Evolutionary conservation across 192 early-diverging fungal genomes (phyloP).

Genomic region (Ambispora gerdemannii): DNA sequence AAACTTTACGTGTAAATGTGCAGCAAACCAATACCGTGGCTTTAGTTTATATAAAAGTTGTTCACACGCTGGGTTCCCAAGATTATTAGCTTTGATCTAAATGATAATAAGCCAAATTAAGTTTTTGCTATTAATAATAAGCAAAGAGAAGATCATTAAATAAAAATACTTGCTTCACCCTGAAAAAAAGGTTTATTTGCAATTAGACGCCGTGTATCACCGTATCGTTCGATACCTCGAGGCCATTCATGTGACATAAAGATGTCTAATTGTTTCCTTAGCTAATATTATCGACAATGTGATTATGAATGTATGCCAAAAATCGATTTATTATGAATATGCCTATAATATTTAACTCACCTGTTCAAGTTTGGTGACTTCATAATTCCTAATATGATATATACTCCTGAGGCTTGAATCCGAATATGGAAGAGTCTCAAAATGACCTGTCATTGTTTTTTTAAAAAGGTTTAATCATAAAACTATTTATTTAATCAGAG

Average conservation of each 20-base stretch:
- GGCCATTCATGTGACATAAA: slow-evolving; percentile 99
- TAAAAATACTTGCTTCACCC: slow-evolving; percentile 57
- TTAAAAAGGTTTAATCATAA: too few relatives aligned
- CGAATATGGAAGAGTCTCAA: slow-evolving; percentile 73
- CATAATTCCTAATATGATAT: slow-evolving; percentile 89
- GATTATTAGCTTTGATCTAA: slow-evolving; percentile 61
- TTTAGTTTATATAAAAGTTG: slow-evolving; percentile 68
- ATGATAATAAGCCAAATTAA: neutral
- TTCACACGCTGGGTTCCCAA: slow-evolving; percentile 77
- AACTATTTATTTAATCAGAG: slow-evolving; percentile 54
- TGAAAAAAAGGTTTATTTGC: slow-evolving; percentile 69
- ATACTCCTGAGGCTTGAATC: slow-evolving; percentile 59
- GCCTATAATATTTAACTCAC: slow-evolving; percentile 38
- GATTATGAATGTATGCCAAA: neutral
- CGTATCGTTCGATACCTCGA: slow-evolving; percentile 73
- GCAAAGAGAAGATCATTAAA: neutral
- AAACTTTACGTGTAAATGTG: slow-evolving; percentile 93
- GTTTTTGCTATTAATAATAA: neutral
- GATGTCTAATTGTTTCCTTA: slow-evolving; percentile 76
- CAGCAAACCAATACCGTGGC: slow-evolving; percentile 92
- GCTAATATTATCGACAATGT: slow-evolving; percentile 37
- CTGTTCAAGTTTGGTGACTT: slow-evolving; percentile 73
- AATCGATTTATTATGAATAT: neutral
- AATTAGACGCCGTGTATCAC: slow-evolving; percentile 63
- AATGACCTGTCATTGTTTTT: too few relatives aligned